phyloP scores from a whole-genome alignment of 2,329 filamentous ascomycete genomes.

The Xylaria multiplex region DNA sequence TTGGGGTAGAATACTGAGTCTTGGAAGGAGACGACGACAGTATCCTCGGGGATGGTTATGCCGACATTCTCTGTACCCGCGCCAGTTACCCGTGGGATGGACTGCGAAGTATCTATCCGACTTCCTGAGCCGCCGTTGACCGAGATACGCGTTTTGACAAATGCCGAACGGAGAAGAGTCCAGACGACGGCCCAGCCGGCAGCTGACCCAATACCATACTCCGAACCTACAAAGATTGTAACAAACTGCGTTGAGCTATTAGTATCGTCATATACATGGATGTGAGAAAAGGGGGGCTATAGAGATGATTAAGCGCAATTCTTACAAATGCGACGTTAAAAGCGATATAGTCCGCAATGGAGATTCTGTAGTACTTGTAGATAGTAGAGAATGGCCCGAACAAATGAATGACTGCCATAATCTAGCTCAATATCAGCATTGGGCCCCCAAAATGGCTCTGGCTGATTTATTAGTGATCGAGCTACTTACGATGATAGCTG shows the following conservation, averaged over 20 bases:
- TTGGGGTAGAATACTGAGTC: constrained; percentile 71
- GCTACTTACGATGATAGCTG: constrained; percentile 66
- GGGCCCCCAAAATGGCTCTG: not conserved
- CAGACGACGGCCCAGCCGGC: constrained; percentile 73
- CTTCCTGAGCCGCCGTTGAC: constrained; percentile 21
- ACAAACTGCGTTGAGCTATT: constrained; percentile 56
- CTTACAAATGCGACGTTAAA: constrained; percentile 66
- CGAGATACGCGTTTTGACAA: constrained; percentile 48
- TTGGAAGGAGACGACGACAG: constrained; percentile 65
- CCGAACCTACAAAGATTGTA: constrained; percentile 68
- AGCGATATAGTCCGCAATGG: constrained; percentile 71
- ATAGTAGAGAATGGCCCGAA: constrained; percentile 68
- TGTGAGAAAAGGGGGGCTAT: too few relatives aligned
- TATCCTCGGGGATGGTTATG: constrained; percentile 55
- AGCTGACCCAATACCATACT: constrained; percentile 67
- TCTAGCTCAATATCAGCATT: constrained; percentile 49
- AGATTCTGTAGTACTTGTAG: constrained; percentile 72
- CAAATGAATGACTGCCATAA: constrained; percentile 71
- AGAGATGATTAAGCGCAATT: not conserved
- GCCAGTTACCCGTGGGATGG: constrained; percentile 18
- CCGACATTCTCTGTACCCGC: constrained; percentile 42
- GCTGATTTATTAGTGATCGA: constrained; percentile 9
- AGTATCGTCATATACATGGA: not conserved
- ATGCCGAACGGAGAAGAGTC: constrained; percentile 67
- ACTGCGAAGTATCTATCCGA: constrained; percentile 44